Percentiles rank a stretch among this genome's conserved stretches.
phyloP scores from a whole-genome alignment of 257 asterid species.

The Capsicum pubescens region DNA sequence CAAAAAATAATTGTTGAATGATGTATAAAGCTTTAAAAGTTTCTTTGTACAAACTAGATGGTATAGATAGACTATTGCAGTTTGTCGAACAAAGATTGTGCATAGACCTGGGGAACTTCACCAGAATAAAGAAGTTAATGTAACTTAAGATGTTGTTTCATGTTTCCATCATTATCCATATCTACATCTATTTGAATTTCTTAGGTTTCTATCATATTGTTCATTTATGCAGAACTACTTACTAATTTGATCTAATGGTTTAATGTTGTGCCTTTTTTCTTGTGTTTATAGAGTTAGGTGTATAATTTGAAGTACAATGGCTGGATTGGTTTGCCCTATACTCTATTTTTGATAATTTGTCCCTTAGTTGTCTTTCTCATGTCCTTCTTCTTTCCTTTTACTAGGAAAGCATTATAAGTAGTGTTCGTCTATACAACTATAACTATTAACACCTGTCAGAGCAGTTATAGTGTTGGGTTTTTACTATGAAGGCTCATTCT shows the following conservation, averaged over 20 bases:
- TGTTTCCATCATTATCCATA: neutral
- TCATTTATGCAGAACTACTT: neutral
- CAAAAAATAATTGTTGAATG: no score
- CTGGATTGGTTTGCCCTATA: neutral
- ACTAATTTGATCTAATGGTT: neutral
- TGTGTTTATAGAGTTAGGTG: neutral
- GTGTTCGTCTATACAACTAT: neutral
- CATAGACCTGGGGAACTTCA: no score
- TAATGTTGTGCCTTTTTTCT: neutral
- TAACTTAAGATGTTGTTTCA: neutral
- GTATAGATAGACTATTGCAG: no score
- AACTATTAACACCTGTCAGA: neutral
- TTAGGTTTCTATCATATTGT: neutral
- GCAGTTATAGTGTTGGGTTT: neutral
- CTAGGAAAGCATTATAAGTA: neutral
- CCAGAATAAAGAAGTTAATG: no score
- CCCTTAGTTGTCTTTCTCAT: neutral
- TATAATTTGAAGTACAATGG: neutral
- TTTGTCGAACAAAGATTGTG: no score
- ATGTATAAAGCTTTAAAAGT: no score
- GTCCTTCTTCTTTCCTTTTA: neutral
- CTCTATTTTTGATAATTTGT: neutral
- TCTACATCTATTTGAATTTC: neutral
- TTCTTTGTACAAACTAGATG: no score
- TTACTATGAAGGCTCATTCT: neutral